These are phyloP conservation scores for Dissophora globulifera DNA, from an alignment of 192 early-diverging fungal species.

Conservation along the genomic window DNA sequence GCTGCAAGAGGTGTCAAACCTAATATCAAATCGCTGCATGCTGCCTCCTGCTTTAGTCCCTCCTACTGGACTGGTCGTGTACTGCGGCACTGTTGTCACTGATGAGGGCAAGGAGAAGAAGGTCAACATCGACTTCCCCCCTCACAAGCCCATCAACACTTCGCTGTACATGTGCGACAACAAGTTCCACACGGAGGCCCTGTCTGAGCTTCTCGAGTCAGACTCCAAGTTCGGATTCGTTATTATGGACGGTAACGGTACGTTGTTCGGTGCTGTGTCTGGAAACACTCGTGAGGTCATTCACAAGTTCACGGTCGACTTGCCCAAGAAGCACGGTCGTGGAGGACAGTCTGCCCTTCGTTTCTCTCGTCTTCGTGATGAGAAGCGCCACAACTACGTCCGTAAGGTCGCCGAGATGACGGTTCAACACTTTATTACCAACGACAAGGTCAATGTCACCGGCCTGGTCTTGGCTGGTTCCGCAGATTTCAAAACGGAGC, in stretches of 20 bases:
- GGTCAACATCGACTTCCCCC: conserved; percentile 98
- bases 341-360: conserved; percentile 99
- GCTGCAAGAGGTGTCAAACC: too few species aligned
- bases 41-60: conserved; percentile 65
- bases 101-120: conserved; percentile 99
- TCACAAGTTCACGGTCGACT: conserved; percentile 94
- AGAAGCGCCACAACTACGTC: conserved; percentile 99
- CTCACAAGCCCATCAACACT: conserved; percentile 99
- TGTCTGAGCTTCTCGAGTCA: conserved; percentile 90
- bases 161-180: conserved; percentile 98
- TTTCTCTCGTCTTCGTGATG: conserved; percentile 98
- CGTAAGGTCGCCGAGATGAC: conserved; percentile 98
- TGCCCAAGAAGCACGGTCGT: conserved; percentile 99
- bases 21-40: background rate
- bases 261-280: conserved; percentile 92
- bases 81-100: conserved; percentile 96
- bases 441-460: conserved; percentile 88
- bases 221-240: conserved; percentile 99
- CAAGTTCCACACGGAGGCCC: conserved; percentile 98
- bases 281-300: conserved; percentile 95
- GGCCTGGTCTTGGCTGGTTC: conserved; percentile 97
- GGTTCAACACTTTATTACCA: conserved; percentile 95
- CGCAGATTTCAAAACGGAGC: conserved; percentile 98
- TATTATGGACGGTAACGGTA: conserved; percentile 98
- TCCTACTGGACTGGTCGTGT: conserved; percentile 94